These are phyloP conservation scores for Cladosporium sp. DNA, from an alignment of 2,329 filamentous ascomycete genomes.

Conservation along the genomic window DNA sequence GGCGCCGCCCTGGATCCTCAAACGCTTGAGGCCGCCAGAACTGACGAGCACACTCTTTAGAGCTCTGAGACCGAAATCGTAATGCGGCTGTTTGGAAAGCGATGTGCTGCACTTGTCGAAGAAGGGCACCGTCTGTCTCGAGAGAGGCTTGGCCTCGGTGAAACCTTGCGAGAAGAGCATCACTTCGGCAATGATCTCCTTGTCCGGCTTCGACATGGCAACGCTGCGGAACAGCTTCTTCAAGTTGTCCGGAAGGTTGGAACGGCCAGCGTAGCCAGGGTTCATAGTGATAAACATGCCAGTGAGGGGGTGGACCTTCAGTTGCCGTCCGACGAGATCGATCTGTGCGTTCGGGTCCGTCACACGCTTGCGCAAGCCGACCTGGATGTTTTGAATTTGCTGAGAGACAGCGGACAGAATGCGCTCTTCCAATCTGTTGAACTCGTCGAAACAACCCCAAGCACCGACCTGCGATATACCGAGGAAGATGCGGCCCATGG, in stretches of 20 bases:
- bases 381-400: constrained; percentile 98
- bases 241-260: constrained; percentile 95
- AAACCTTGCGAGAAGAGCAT: constrained; percentile 99
- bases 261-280: constrained; percentile 94
- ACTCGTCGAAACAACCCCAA: constrained; percentile 99
- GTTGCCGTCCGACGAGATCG: constrained; percentile 84
- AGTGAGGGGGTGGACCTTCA: constrained; percentile 85
- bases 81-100: constrained; percentile 94
- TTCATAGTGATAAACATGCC: constrained; percentile 99
- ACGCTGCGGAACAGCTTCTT: constrained; percentile 99
- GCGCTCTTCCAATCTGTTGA: constrained; percentile 96
- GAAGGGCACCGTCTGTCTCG: constrained; percentile 94
- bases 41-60: constrained; percentile 98
- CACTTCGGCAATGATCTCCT: constrained; percentile 97
- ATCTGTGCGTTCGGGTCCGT: constrained; percentile 83
- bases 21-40: constrained; percentile 90
- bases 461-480: constrained; percentile 98
- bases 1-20: constrained; percentile 57
- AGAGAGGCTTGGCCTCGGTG: constrained; percentile 87
- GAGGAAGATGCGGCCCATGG: constrained; percentile 98
- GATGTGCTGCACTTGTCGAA: constrained; percentile 81
- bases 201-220: constrained; percentile 99
- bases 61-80: constrained; percentile 96
- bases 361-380: constrained; percentile 79
- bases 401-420: constrained; percentile 98